These are phyloP conservation scores for Knufia fluminis DNA, from an alignment of 2,329 filamentous ascomycete species.

Conservation along the genomic window DNA sequence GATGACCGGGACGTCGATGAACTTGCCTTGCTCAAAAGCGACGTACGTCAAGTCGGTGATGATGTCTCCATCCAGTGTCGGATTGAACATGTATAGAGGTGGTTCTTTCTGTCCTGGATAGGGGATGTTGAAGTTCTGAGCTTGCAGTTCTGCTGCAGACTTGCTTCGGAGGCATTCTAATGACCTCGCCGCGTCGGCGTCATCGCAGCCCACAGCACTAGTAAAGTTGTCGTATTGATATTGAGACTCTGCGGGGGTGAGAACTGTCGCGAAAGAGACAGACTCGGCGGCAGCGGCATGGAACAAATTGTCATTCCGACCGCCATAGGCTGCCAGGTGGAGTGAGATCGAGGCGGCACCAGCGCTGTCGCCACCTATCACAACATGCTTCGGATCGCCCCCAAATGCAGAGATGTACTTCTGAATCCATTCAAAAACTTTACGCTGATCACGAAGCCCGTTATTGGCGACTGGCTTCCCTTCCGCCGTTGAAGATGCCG, in stretches of 20 bases:
- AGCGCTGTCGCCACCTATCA: constrained; percentile 59
- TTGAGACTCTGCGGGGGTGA: constrained; percentile 41
- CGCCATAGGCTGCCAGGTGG: constrained; percentile 49
- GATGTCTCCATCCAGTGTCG: constrained; percentile 44
- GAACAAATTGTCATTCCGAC: constrained; percentile 41
- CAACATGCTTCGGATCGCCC: constrained; percentile 58
- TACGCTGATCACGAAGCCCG: constrained; percentile 61
- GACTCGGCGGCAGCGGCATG: constrained; percentile 46
- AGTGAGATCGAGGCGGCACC: constrained; percentile 56
- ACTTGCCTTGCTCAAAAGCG: constrained; percentile 41
- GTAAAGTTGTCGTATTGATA: constrained; percentile 45
- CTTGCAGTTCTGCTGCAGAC: constrained; percentile 36
- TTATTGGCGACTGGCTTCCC: constrained; percentile 45
- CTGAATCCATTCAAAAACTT: constrained; percentile 61
- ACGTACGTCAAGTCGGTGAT: constrained; percentile 42
- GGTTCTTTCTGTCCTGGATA: constrained; percentile 33
- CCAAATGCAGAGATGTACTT: constrained; percentile 58
- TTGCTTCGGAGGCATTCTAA: constrained; percentile 43
- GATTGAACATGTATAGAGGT: constrained; percentile 44
- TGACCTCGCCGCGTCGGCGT: constrained; percentile 27
- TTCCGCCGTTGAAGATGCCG: constrained; percentile 35
- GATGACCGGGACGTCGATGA: constrained; percentile 46
- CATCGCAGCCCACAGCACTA: constrained; percentile 39
- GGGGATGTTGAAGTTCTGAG: constrained; percentile 36
- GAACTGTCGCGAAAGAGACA: constrained; percentile 42